Percentiles rank a stretch among this genome's conserved stretches.
These are phyloP conservation scores for Nemania sp. DNA, from an alignment of 2,329 filamentous ascomycete genomes.

Conservation along the genomic window DNA sequence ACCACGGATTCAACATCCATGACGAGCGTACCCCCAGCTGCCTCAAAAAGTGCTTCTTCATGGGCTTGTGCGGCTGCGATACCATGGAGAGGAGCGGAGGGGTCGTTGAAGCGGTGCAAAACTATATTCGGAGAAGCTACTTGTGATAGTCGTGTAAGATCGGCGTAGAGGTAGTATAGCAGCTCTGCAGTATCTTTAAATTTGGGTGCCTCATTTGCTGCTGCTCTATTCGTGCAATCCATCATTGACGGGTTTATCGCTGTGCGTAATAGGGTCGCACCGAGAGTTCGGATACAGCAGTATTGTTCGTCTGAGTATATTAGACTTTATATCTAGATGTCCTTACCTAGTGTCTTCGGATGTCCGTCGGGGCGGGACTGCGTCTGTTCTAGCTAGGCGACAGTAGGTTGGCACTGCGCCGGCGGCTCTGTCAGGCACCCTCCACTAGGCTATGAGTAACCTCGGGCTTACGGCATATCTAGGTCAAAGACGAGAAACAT, in stretches of 20 bases:
- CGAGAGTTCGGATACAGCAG: neutral
- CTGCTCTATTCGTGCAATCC: neutral
- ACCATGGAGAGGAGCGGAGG: neutral
- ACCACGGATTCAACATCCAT: conserved; percentile 15
- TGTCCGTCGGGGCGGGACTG: neutral
- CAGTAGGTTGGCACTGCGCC: no score
- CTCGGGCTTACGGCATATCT: no score
- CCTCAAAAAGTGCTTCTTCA: conserved; percentile 6
- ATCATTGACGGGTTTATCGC: neutral
- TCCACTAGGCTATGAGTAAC: no score
- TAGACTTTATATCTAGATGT: neutral
- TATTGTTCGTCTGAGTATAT: neutral
- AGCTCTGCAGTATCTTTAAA: neutral
- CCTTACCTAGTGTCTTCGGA: neutral
- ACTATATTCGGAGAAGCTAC: conserved; percentile 10
- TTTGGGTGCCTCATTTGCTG: neutral
- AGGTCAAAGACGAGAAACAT: no score
- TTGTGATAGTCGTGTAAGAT: conserved; percentile 15
- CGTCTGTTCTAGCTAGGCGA: no score
- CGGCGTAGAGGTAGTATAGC: conserved; percentile 25
- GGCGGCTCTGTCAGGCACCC: no score
- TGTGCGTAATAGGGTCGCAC: no score
- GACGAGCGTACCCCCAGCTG: conserved; percentile 8
- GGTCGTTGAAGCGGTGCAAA: conserved; percentile 16
- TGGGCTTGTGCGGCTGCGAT: conserved; percentile 19